A percentile compares a stretch with the other conserved stretches of the same genome.
Evolutionary conservation across 495 filamentous ascomycete genomes (phyloP).

Genomic region (Penicillium angulare): DNA sequence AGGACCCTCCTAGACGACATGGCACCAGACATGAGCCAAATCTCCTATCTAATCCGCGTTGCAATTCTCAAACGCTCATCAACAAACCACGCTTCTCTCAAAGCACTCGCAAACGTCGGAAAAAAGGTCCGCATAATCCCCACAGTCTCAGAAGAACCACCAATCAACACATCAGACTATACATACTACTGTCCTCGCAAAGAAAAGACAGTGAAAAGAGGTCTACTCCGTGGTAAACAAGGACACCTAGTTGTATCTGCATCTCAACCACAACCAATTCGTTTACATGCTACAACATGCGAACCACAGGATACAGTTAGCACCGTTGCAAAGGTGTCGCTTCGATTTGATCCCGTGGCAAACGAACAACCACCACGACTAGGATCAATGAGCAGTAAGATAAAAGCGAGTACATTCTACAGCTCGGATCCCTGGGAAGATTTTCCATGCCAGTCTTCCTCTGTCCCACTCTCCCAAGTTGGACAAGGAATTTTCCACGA

Average conservation of each 20-base stretch:
- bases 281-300: conserved; percentile 51
- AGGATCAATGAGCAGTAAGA: conserved; percentile 62
- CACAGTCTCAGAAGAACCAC: conserved; percentile 68
- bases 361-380: conserved; percentile 65
- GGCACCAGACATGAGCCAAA: conserved; percentile 73
- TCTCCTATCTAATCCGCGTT: conserved; percentile 72
- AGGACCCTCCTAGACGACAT: conserved; percentile 70
- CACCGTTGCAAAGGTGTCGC: conserved; percentile 64
- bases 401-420: conserved; percentile 76
- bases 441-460: conserved; percentile 30
- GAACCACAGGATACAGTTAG: conserved; percentile 34
- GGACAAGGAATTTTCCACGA: conserved; percentile 66
- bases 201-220: conserved; percentile 76
- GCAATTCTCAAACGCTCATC: conserved; percentile 39
- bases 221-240: conserved; percentile 72
- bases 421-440: conserved; percentile 58
- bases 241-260: conserved; percentile 73
- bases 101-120: conserved; percentile 45
- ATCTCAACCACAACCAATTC: conserved; percentile 67
- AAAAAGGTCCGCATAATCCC: conserved; percentile 79
- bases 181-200: conserved; percentile 65
- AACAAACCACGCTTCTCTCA: conserved; percentile 20
- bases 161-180: conserved; percentile 59
- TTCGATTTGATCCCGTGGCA: conserved; percentile 72
- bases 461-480: conserved; percentile 24